Evolutionary conservation across 805 yeast genomes (phyloP).

Genomic region (Saccharomycopsis fodiens): DNA sequence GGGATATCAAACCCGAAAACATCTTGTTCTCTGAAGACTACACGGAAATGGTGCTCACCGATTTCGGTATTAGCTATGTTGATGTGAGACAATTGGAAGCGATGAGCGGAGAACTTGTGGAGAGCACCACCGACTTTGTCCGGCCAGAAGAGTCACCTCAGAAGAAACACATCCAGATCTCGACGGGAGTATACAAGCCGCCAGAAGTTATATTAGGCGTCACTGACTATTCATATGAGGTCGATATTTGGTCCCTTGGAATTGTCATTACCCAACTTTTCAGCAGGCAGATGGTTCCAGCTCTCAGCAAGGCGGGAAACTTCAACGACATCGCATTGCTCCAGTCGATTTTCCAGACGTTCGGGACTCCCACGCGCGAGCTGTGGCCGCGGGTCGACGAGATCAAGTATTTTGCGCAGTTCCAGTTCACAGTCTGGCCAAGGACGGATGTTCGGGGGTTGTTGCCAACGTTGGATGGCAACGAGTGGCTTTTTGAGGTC

Average conservation of each 20-base stretch:
- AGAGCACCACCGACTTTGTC: slow-evolving; percentile 14
- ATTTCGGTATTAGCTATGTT: slow-evolving; percentile 58
- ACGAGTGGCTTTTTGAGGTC: slow-evolving; percentile 19
- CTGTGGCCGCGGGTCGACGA: slow-evolving; percentile 37
- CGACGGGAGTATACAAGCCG: slow-evolving; percentile 62
- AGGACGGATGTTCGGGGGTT: slow-evolving; percentile 24
- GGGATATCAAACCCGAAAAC: slow-evolving; percentile 69
- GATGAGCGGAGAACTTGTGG: slow-evolving; percentile 13
- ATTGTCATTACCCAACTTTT: slow-evolving; percentile 50
- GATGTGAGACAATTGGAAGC: slow-evolving; percentile 25
- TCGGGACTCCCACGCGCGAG: slow-evolving; percentile 56
- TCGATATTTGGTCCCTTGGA: slow-evolving; percentile 73
- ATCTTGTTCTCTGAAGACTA: slow-evolving; percentile 35
- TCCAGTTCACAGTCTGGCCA: slow-evolving; percentile 25
- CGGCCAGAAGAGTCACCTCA: neutral
- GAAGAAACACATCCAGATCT: slow-evolving; percentile 26
- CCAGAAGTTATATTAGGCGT: slow-evolving; percentile 66
- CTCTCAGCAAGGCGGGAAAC: slow-evolving; percentile 32
- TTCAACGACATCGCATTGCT: slow-evolving; percentile 53
- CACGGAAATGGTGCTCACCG: slow-evolving; percentile 37
- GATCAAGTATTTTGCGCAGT: slow-evolving; percentile 30
- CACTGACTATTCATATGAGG: slow-evolving; percentile 41
- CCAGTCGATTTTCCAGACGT: slow-evolving; percentile 42
- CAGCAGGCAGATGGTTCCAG: slow-evolving; percentile 31
- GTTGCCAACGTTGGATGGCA: slow-evolving; percentile 26